These are phyloP conservation scores for Plasmodium gonderi DNA, from an alignment of 169 alveolate species.

Conservation along the genomic window DNA sequence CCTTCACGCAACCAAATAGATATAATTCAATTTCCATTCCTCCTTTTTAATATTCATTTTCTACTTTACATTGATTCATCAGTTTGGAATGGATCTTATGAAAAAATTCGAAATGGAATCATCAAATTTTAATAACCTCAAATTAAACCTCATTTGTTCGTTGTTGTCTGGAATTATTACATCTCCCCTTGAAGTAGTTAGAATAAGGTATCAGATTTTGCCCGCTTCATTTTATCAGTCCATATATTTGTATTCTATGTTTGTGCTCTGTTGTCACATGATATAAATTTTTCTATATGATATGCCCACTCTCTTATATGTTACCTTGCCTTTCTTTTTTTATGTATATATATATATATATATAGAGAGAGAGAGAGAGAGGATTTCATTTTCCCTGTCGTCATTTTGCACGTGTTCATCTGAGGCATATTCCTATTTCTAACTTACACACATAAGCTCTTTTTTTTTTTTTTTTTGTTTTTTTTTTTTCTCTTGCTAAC, in stretches of 20 bases:
- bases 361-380: too few species aligned
- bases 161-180: constrained; percentile 48
- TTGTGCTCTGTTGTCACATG: too few species aligned
- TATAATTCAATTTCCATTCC: neutral
- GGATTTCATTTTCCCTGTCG: too few species aligned
- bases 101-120: constrained; percentile 1
- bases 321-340: neutral
- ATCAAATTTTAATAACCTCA: constrained; percentile 39
- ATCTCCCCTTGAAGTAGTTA: constrained; percentile 60
- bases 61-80: neutral
- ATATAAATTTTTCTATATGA: too few species aligned
- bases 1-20: too few species aligned
- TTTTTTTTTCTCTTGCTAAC: neutral
- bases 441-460: neutral
- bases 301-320: neutral
- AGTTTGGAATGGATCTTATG: constrained; percentile 52
- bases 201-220: constrained; percentile 30
- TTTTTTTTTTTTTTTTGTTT: neutral
- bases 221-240: too few species aligned
- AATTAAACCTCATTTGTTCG: constrained; percentile 37
- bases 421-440: too few species aligned
- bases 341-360: too few species aligned
- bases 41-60: neutral
- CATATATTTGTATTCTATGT: too few species aligned
- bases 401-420: too few species aligned